phyloP scores from a whole-genome alignment of 805 yeast species.

The Vanderwaltozyma verrucispora region DNA sequence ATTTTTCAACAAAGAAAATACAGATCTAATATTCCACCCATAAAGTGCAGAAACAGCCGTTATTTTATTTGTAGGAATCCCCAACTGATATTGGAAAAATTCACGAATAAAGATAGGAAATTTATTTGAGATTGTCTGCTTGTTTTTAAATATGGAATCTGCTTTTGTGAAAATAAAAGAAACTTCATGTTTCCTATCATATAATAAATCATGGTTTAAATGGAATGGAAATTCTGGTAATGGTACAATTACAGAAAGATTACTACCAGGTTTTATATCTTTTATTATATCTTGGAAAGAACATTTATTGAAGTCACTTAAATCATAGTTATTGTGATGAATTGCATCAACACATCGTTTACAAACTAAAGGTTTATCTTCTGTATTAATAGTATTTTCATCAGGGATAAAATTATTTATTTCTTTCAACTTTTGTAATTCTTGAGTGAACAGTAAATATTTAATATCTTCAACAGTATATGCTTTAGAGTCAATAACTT shows the following conservation, averaged over 20 bases:
- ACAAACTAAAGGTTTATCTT: constrained; percentile 31
- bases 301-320: constrained; percentile 26
- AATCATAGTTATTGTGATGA: constrained; percentile 33
- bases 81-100: constrained; percentile 22
- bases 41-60: constrained; percentile 19
- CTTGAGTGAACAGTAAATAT: constrained; percentile 24
- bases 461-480: constrained; percentile 15
- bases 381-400: constrained; percentile 4
- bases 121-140: constrained; percentile 13
- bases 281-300: constrained; percentile 26
- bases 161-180: constrained; percentile 21
- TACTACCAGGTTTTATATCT: constrained; percentile 9
- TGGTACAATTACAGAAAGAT: constrained; percentile 56
- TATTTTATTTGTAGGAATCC: constrained; percentile 20
- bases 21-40: constrained; percentile 21
- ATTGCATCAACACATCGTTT: constrained; percentile 46
- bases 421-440: constrained; percentile 17
- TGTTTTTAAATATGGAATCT: constrained; percentile 24
- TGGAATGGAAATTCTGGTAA: constrained; percentile 67
- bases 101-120: constrained; percentile 26
- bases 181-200: constrained; percentile 6
- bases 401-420: constrained; percentile 1
- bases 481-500: constrained; percentile 4
- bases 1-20: constrained; percentile 14
- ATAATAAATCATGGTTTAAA: constrained; percentile 26